Base-by-base conservation (phyloP, 495 filamentous ascomycete genomes). In the Thermothielavioides terrestris region DNA sequence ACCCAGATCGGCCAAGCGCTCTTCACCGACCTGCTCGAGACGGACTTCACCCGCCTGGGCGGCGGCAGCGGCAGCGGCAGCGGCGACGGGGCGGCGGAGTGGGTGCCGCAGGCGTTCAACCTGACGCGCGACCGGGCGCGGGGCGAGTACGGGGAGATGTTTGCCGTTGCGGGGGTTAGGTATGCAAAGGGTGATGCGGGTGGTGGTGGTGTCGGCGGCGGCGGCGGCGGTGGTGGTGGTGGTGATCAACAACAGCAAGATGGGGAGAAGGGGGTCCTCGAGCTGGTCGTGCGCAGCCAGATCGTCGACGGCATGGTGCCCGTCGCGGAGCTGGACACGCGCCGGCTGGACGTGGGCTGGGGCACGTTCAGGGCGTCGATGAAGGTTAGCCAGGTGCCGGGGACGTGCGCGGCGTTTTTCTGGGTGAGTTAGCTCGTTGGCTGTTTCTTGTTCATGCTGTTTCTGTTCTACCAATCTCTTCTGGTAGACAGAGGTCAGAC, bases 331-430 rank as follows among this genome's bases (percentile, higher is more conserved):
- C 59, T 85, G 34, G 76, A 76, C 27, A 76, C 78, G 22, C 54
- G 60, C 4, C 65, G 81, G 26, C 47, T 61, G n/a, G 81, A 89
- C 58, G 66, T 85, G 58, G 57, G 73, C 8, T 84, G 76, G 55
- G 85, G 86, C 2, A 81, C 74, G 41, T 88, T 83, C 54, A 68
- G 85, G 11, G 77, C 80, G 3, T 75, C 74, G 27, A 80, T 88
- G 64, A 84, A 79, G 67, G 55, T 81, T 32, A 76, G 81, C 2
- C 57, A 57, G 46, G 56, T 75, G 5, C 56, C 67, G 22, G 85
- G 85, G 12, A 88, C 85, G 8, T 89, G 85, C 64, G 79, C 73
- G 18, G 83, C 85, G 14, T 88, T 88, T 61, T 89, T 88, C 61
- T 89, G 83, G 81, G 81, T 88, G 68, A 26, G 71, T 60, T 40